phyloP scores from a whole-genome alignment of 1,284 basidiomycete genomes.

The Apiotrichum montevideense region DNA sequence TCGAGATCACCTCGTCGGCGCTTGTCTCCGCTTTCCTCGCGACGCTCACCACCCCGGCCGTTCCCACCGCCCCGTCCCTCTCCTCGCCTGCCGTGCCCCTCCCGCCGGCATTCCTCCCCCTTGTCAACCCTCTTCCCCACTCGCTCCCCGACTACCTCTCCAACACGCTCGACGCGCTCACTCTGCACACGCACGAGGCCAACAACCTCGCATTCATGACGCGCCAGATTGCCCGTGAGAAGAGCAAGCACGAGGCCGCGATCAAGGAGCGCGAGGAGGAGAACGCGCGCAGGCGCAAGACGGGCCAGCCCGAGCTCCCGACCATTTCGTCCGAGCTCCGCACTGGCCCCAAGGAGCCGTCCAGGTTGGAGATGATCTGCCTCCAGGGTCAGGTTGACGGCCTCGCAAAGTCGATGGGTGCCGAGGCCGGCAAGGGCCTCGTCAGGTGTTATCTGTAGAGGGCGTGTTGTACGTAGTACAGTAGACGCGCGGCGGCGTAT shows the following conservation, averaged over 20 bases:
- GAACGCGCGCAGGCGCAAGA: conserved; percentile 71
- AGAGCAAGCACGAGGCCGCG: conserved; percentile 70
- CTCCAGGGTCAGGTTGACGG: conserved; percentile 81
- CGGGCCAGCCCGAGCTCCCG: conserved; percentile 79
- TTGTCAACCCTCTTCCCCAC: conserved; percentile 47
- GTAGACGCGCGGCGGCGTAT: not conserved
- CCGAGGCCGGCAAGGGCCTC: conserved; percentile 56
- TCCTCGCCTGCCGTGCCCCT: conserved; percentile 39
- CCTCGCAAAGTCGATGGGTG: conserved; percentile 68
- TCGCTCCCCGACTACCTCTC: conserved; percentile 57
- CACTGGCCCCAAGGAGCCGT: conserved; percentile 87
- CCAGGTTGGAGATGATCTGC: conserved; percentile 80
- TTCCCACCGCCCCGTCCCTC: conserved; percentile 35
- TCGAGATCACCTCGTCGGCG: conserved; percentile 80
- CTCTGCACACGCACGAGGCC: conserved; percentile 81
- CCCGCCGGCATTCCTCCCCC: conserved; percentile 53
- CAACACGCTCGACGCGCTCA: conserved; percentile 75
- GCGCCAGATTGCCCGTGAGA: conserved; percentile 87
- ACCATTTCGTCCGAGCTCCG: conserved; percentile 74
- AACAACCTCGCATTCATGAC: conserved; percentile 88
- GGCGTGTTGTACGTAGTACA: conserved; percentile 1
- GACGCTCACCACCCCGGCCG: conserved; percentile 53
- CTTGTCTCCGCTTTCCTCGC: conserved; percentile 79
- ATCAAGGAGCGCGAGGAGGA: conserved; percentile 83
- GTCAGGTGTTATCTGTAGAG: conserved; percentile 43